Evolutionary conservation across 2,329 filamentous ascomycete genomes (phyloP).

Genomic region (Colletotrichum sp.): DNA sequence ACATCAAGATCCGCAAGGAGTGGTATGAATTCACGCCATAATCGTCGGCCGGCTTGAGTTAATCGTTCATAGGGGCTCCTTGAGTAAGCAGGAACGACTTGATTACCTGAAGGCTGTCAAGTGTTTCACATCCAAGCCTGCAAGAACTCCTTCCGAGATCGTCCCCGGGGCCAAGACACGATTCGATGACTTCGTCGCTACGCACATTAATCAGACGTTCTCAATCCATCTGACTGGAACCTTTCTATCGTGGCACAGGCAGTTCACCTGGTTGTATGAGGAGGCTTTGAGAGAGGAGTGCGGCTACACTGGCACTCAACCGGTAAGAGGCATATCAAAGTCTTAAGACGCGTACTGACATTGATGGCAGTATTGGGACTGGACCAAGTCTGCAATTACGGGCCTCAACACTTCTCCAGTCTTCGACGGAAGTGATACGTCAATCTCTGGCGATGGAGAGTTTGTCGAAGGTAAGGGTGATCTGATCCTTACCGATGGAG

Average conservation of each 20-base stretch:
- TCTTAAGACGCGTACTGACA: background rate
- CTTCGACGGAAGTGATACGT: constrained; percentile 51
- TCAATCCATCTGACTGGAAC: constrained; percentile 44
- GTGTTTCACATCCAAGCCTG: constrained; percentile 45
- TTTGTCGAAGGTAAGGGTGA: constrained; percentile 27
- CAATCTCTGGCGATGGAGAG: constrained; percentile 50
- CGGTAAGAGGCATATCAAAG: constrained; percentile 24
- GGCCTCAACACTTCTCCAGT: constrained; percentile 45
- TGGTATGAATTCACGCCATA: constrained; percentile 25
- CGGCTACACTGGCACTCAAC: constrained; percentile 42
- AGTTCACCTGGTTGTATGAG: constrained; percentile 36
- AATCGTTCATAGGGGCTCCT: background rate
- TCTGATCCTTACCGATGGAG: constrained; percentile 30
- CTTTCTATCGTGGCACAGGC: constrained; percentile 35
- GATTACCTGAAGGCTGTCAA: constrained; percentile 49
- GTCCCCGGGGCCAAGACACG: constrained; percentile 47
- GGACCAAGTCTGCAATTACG: constrained; percentile 39
- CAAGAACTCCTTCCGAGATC: constrained; percentile 34
- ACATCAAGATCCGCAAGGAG: constrained; percentile 33
- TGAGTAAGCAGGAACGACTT: background rate
- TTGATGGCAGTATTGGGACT: constrained; percentile 49
- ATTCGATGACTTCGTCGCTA: constrained; percentile 56
- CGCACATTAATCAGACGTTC: constrained; percentile 52
- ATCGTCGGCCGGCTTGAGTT: background rate
- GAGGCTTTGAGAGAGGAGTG: constrained; percentile 34